These are phyloP conservation scores for Acorus calamus DNA, from an alignment of 106 monocot genomes.

Conservation along the genomic window DNA sequence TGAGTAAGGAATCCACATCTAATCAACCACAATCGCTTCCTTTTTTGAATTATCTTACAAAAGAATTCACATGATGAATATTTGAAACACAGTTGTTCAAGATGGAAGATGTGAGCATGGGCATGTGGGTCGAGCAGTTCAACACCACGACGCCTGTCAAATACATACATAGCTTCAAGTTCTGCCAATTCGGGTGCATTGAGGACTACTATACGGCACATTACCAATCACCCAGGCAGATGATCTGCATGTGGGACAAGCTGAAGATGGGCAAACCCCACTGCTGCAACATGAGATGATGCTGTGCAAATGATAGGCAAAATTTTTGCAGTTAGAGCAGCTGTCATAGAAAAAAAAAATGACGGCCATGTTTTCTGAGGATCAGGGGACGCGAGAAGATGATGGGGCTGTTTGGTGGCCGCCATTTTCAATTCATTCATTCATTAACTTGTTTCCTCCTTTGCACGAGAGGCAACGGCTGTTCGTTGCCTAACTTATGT, in stretches of 20 bases:
- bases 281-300: conserved; percentile 96
- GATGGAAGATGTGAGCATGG: conserved; percentile 99
- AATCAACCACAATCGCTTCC: no score
- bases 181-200: conserved; percentile 94
- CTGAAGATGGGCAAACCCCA: conserved; percentile 49
- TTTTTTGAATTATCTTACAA: no score
- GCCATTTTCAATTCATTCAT: no score
- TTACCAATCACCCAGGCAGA: conserved; percentile 91
- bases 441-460: no score
- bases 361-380: no score
- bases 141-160: conserved; percentile 55
- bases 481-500: no score
- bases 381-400: no score
- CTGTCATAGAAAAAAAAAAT: no score
- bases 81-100: conserved; percentile 64
- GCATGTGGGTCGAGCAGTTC: conserved; percentile 97
- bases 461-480: no score
- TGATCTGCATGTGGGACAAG: conserved; percentile 97
- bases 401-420: no score
- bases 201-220: conserved; percentile 86
- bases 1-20: conserved; percentile 17
- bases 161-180: conserved; percentile 66
- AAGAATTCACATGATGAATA: background rate
- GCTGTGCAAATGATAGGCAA: no score
- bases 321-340: no score